phyloP scores from a whole-genome alignment of 345 rosid species.

The Syzygium aqueum region DNA sequence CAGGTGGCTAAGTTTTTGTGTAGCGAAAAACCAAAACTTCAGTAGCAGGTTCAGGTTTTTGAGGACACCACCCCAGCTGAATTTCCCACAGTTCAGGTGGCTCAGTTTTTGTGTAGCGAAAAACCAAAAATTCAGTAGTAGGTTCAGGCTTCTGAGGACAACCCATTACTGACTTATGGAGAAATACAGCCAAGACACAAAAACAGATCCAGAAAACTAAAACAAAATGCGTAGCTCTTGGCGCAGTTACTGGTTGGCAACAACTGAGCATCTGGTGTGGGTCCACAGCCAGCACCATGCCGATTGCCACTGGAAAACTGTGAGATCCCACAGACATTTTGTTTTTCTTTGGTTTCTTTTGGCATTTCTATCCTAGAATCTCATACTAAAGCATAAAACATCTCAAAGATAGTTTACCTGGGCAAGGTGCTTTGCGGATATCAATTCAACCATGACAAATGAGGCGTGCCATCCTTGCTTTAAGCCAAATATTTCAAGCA shows the following conservation, averaged over 20 bases:
- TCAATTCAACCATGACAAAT: conserved; percentile 97
- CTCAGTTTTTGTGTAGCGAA: too few relatives aligned
- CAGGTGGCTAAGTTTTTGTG: background rate
- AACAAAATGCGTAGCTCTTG: background rate
- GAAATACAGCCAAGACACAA: background rate
- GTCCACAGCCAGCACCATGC: background rate
- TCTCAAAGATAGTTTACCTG: conserved; percentile 44
- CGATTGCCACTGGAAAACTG: background rate
- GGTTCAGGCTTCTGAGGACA: background rate
- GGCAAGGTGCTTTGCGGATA: conserved; percentile 94
- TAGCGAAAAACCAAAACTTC: background rate
- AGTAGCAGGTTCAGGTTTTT: background rate
- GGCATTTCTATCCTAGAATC: background rate
- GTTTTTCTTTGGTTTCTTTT: background rate
- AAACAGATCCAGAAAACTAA: background rate
- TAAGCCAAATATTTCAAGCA: conserved; percentile 87
- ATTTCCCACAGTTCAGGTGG: too few relatives aligned
- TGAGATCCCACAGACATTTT: background rate
- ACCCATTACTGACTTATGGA: background rate
- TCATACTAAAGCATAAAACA: background rate
- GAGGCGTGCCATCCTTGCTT: conserved; percentile 99
- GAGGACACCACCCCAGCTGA: background rate
- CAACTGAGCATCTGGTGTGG: background rate
- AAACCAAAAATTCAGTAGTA: background rate
- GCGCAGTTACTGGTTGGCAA: background rate